A percentile compares a stretch with the other conserved stretches of the same genome.
Conservation (phyloP, 495 filamentous ascomycete species). For the Xanthoparmelia taractica region DNA sequence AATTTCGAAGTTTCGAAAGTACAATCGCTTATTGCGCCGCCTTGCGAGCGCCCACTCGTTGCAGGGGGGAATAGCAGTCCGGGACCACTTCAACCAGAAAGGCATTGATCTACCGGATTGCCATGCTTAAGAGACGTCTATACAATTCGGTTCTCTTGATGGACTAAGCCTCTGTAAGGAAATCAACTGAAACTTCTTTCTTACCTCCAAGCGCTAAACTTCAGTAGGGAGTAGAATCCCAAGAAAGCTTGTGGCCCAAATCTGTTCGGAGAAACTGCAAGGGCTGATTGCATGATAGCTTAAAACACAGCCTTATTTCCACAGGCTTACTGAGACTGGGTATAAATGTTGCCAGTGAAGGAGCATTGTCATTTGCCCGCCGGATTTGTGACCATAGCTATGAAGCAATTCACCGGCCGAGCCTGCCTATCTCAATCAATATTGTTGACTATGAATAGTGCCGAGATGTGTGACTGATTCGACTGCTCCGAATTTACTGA, state of each 20-base stretch:
- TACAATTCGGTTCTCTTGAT: not conserved
- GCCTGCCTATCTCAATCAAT: not conserved
- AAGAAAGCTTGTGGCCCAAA: not conserved
- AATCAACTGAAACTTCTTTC: not conserved
- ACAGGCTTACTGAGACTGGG: not conserved
- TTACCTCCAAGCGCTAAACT: not conserved
- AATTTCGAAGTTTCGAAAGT: not conserved
- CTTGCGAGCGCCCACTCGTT: not conserved
- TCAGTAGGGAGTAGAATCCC: not conserved
- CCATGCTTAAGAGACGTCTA: not conserved
- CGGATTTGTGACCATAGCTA: not conserved
- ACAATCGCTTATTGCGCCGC: not conserved
- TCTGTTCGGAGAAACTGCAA: not conserved
- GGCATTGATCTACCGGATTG: not conserved
- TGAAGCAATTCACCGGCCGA: not conserved
- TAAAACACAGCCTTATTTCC: not conserved
- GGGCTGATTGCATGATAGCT: too few relatives aligned
- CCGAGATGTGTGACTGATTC: too few relatives aligned
- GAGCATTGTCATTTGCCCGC: too few relatives aligned
- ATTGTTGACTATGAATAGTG: not conserved
- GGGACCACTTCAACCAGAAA: not conserved
- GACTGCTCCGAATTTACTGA: too few relatives aligned
- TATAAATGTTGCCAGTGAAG: not conserved
- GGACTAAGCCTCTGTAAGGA: not conserved
- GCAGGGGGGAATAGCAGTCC: too few relatives aligned